Evolutionary conservation across 352 stramenopile species (phyloP).

Genomic region (Plasmopara halstedii): DNA sequence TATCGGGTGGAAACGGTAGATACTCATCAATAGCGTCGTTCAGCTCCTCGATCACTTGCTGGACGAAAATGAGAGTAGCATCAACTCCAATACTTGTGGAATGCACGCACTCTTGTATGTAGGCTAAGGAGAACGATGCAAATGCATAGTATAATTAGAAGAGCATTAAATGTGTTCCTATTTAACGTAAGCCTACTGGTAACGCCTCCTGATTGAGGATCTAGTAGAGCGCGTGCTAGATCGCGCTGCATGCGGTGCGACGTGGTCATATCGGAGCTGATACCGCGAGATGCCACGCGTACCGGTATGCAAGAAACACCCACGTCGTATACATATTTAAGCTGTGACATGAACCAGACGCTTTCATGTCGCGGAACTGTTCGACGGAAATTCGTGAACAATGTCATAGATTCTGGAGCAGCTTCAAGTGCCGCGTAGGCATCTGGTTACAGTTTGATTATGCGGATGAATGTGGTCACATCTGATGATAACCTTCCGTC

Average conservation of each 20-base stretch:
- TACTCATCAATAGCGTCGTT: constrained; percentile 43
- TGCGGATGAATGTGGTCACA: too few relatives aligned
- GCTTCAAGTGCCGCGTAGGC: too few relatives aligned
- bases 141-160: background rate
- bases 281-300: background rate
- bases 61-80: constrained; percentile 50
- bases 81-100: constrained; percentile 52
- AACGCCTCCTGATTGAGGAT: constrained; percentile 22
- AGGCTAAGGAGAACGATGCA: constrained; percentile 22
- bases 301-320: background rate
- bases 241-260: constrained; percentile 21
- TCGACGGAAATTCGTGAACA: too few relatives aligned
- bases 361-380: too few relatives aligned
- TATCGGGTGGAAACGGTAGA: constrained; percentile 8
- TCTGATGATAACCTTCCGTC: background rate
- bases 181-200: constrained; percentile 10
- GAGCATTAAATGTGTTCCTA: background rate
- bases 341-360: too few relatives aligned
- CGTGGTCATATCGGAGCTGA: background rate
- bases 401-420: too few relatives aligned
- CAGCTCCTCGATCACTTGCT: constrained; percentile 59
- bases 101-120: constrained; percentile 72
- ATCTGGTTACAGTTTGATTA: too few relatives aligned
- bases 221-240: constrained; percentile 20
- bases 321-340: background rate